phyloP scores from a whole-genome alignment of 768 basidiomycete genomes.

The Mycena latifolia region DNA sequence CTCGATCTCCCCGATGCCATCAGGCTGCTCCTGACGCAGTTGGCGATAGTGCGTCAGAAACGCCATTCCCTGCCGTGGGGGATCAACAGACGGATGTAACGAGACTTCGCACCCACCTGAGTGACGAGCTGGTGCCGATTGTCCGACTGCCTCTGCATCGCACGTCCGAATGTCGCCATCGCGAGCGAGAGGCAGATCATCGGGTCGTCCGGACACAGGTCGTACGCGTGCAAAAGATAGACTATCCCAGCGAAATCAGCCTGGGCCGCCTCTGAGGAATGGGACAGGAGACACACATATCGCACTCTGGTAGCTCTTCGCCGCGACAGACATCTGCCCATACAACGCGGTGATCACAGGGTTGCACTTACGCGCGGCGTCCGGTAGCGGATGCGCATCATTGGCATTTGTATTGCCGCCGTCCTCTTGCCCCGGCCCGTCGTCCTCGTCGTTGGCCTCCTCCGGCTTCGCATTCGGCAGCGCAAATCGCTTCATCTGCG shows the following conservation, averaged over 20 bases:
- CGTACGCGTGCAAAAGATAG: slow-evolving; percentile 91
- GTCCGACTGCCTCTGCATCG: slow-evolving; percentile 95
- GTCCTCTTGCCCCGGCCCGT: slow-evolving; percentile 49
- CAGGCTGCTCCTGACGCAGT: slow-evolving; percentile 14
- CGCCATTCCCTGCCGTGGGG: slow-evolving; percentile 62
- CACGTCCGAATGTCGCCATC: slow-evolving; percentile 89
- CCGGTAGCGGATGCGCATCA: slow-evolving; percentile 40
- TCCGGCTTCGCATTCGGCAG: slow-evolving; percentile 56
- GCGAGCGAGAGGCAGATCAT: slow-evolving; percentile 87
- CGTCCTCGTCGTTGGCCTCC: slow-evolving; percentile 56
- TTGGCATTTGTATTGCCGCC: slow-evolving; percentile 11
- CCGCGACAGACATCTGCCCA: slow-evolving; percentile 86
- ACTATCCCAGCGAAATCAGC: slow-evolving; percentile 60
- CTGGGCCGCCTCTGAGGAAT: too few species aligned
- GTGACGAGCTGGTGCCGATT: slow-evolving; percentile 92
- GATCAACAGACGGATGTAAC: not conserved
- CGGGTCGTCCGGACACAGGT: slow-evolving; percentile 87
- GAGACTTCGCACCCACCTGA: slow-evolving; percentile 54
- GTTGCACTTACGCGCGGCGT: slow-evolving; percentile 77
- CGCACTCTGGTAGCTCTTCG: slow-evolving; percentile 91
- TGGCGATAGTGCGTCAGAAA: slow-evolving; percentile 65
- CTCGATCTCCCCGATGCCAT: slow-evolving; percentile 19
- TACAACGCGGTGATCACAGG: slow-evolving; percentile 83
- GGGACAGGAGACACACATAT: slow-evolving; percentile 71
- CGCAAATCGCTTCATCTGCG: slow-evolving; percentile 68